Conservation (phyloP, 129 eudicot genomes). For the Flaveria trinervia region DNA sequence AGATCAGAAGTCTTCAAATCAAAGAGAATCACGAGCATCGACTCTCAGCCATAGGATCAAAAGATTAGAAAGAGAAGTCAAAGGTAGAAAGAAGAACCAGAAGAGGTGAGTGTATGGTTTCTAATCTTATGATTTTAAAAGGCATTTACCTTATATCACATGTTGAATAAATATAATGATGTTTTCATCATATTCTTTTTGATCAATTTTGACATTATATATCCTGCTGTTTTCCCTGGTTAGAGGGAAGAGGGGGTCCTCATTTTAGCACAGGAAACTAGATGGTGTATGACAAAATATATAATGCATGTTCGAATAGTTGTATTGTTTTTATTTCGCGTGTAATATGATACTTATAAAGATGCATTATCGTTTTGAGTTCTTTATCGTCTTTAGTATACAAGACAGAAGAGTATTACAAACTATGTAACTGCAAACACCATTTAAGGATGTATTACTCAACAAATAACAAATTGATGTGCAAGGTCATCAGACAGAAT, state of each 20-base stretch:
- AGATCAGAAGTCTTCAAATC: constrained; percentile 43
- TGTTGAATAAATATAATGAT: constrained; percentile 20
- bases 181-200: constrained; percentile 23
- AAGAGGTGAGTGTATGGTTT: constrained; percentile 42
- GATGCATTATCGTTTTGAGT: neutral
- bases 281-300: constrained; percentile 20
- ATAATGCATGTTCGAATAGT: constrained; percentile 11
- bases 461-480: no score
- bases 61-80: constrained; percentile 70
- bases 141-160: constrained; percentile 8
- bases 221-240: constrained; percentile 18
- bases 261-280: constrained; percentile 21
- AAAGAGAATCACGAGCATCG: constrained; percentile 50
- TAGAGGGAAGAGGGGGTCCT: constrained; percentile 16
- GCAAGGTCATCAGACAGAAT: neutral
- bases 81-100: constrained; percentile 81
- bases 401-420: neutral
- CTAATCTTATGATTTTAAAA: neutral
- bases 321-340: neutral
- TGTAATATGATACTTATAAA: neutral
- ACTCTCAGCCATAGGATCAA: constrained; percentile 69
- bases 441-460: no score
- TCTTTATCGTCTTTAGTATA: neutral
- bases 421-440: neutral
- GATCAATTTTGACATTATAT: constrained; percentile 25